Conservation (phyloP, 306 rosid genomes). For the Cajanus cajan region DNA sequence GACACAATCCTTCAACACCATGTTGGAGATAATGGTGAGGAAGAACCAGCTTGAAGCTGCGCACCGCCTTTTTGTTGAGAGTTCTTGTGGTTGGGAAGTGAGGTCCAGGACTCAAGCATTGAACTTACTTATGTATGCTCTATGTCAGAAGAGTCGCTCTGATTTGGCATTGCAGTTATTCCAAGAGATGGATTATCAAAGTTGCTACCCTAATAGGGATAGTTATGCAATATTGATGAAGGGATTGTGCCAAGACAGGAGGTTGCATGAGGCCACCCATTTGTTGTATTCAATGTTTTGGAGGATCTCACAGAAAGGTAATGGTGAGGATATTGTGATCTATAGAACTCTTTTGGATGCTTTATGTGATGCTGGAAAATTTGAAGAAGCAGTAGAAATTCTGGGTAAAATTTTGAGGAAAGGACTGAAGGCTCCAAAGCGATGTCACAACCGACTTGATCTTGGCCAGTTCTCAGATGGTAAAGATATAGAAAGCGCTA, state of each 20-base stretch:
- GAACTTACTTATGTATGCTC: conserved; percentile 52
- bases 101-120: conserved; percentile 42
- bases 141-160: conserved; percentile 40
- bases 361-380: conserved; percentile 47
- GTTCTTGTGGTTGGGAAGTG: conserved; percentile 54
- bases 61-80: conserved; percentile 41
- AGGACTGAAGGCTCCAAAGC: conserved; percentile 57
- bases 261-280: conserved; percentile 57
- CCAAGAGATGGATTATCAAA: conserved; percentile 55
- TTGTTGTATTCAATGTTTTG: conserved; percentile 61
- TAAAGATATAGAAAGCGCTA: conserved; percentile 32
- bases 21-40: conserved; percentile 50
- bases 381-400: conserved; percentile 49
- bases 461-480: conserved; percentile 20
- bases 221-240: conserved; percentile 49
- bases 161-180: conserved; percentile 52
- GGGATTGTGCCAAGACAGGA: conserved; percentile 53
- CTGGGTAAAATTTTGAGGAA: conserved; percentile 53
- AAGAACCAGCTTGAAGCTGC: conserved; percentile 40
- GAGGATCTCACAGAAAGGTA: conserved; percentile 60
- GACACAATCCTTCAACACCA: conserved; percentile 52
- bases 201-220: conserved; percentile 50
- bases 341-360: conserved; percentile 55
- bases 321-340: conserved; percentile 52
- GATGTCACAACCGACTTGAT: conserved; percentile 36